Base-by-base conservation (phyloP, 345 rosid species). In the Excoecaria agallocha region DNA sequence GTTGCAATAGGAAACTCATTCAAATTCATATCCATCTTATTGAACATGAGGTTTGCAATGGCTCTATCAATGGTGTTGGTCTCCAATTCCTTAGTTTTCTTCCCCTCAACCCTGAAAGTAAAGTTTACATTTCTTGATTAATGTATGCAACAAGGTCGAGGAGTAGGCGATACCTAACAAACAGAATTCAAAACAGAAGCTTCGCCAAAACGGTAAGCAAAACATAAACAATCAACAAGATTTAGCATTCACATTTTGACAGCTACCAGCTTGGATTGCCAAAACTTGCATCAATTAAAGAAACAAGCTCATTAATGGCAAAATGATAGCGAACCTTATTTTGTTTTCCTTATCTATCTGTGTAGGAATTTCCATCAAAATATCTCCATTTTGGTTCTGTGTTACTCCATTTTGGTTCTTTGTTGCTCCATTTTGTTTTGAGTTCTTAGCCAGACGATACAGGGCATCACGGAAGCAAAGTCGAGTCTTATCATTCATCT, bases 41-140 rank as follows among this genome's bases (percentile, higher is more conserved):
- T 82, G 81, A 83, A 94, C 84, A 90, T 82, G 75, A 94, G 87
- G 64, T 84, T 90, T 3, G 98, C 98, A 3, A 94, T 73, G 19
- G 98, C 84, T 82, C 97, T 86, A 74, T 94, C 97, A 8, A 89
- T 77, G 19, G 86, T 69, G 80, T 92, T 94, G 8, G 98, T 92
- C 81, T 87, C 87, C 37, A 83, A 78, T 81, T 94, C 98, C 8
- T 51, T 73, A 58, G 70, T 71, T 57, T 77, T 80, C 60, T 81
- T 83, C 48, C 73, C 83, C 62, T 69, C 83, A 10, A 78, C 76
- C 83, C 96, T 89, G 86, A 79, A 56, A 38, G 58, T 70, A 19
- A 38, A 52, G 70, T 6, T 70, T 10, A 48, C 35, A 17, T 19
- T 9, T 65, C 45, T 66, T 5, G 54, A 67, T 46, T 46, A 71